A percentile compares a stretch with the other conserved stretches of the same genome.
Conservation (phyloP, 345 rosid species). For the Gossypium mustelinum region DNA sequence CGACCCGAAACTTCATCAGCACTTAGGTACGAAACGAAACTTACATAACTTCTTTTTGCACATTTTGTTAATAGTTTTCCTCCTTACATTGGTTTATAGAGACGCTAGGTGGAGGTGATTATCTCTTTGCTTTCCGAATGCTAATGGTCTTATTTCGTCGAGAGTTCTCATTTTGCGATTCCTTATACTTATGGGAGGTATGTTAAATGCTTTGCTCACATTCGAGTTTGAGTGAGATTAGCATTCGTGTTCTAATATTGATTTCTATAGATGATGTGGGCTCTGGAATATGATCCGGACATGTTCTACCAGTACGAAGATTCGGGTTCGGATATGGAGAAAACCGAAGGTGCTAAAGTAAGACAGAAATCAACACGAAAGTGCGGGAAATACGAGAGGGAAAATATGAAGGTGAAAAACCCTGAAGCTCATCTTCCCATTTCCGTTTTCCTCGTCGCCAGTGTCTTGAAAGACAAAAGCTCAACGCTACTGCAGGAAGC, state of each 20-base stretch:
- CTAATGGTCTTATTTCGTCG: conserved; percentile 94
- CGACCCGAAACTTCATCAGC: conserved; percentile 95
- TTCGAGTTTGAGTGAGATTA: no score
- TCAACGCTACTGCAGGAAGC: conserved; percentile 77
- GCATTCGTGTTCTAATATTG: neutral
- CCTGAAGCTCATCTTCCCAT: conserved; percentile 70
- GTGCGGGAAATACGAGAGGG: conserved; percentile 87
- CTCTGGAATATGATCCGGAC: conserved; percentile 89
- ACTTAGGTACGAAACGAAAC: conserved; percentile 53
- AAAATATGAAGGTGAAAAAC: conserved; percentile 53
- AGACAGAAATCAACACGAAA: conserved; percentile 60
- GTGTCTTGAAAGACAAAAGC: conserved; percentile 93
- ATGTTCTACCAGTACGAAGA: conserved; percentile 68
- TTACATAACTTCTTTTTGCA: neutral
- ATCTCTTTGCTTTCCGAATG: conserved; percentile 95
- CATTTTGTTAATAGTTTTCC: neutral
- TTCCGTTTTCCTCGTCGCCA: conserved; percentile 90
- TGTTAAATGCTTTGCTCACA: neutral
- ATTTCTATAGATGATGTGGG: conserved; percentile 95
- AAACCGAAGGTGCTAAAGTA: conserved; percentile 52
- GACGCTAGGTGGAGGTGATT: conserved; percentile 91
- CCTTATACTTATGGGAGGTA: conserved; percentile 99
- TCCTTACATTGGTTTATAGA: conserved; percentile 35
- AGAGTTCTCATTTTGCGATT: conserved; percentile 91
- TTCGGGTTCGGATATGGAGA: conserved; percentile 36